Conservation (phyloP, 2,329 filamentous ascomycete species). For the Hypoxylon rubiginosum region DNA sequence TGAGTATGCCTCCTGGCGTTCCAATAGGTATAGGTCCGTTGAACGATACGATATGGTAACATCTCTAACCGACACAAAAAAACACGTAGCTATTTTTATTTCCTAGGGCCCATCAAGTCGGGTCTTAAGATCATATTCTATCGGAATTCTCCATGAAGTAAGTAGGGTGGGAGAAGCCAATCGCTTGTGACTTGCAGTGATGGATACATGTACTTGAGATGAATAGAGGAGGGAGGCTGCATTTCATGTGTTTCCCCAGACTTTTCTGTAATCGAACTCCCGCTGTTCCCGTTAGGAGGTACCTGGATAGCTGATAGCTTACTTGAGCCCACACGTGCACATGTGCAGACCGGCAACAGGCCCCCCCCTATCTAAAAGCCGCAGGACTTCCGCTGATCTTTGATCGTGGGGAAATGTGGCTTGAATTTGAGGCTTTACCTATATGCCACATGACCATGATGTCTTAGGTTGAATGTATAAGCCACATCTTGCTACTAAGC, state of each 20-base stretch:
- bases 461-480: not conserved
- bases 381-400: not conserved
- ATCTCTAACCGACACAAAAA: not conserved
- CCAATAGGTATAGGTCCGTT: not conserved
- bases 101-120: slow-evolving; percentile 26
- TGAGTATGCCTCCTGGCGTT: not conserved
- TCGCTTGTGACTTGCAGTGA: not conserved
- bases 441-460: not conserved
- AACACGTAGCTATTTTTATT: slow-evolving; percentile 19
- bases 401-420: slow-evolving; percentile 39
- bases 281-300: not conserved
- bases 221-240: not conserved
- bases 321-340: not conserved
- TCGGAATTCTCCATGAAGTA: not conserved
- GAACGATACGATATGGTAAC: slow-evolving; percentile 10
- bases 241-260: slow-evolving; percentile 27
- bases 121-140: slow-evolving; percentile 15
- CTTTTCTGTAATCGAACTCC: slow-evolving; percentile 16
- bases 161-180: not conserved
- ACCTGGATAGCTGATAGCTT: no score
- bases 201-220: not conserved
- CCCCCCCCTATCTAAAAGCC: not conserved
- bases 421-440: slow-evolving; percentile 6
- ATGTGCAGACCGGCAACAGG: not conserved
- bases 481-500: not conserved